Evolutionary conservation across 306 rosid species (phyloP).

Genomic region (Pterocarpus santalinus): DNA sequence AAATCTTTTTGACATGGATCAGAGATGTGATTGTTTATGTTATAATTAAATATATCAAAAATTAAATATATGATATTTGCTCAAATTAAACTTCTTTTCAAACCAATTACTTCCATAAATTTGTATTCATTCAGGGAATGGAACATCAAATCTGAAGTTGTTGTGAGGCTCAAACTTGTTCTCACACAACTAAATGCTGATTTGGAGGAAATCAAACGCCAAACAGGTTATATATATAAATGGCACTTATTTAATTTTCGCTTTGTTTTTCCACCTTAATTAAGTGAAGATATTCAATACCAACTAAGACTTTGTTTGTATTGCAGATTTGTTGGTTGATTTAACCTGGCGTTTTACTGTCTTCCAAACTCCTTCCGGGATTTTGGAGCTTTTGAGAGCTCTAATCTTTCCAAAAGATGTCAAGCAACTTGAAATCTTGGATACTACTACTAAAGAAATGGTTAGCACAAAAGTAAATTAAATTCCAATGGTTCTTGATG

Average conservation of each 20-base stretch:
- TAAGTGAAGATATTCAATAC: too few relatives aligned
- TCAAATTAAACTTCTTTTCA: too few relatives aligned
- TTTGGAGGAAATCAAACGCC: background rate
- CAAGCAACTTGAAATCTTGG: background rate
- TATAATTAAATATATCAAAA: too few relatives aligned
- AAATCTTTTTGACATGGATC: too few relatives aligned
- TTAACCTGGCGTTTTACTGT: background rate
- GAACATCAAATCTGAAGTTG: slow-evolving; percentile 18
- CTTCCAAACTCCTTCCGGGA: background rate
- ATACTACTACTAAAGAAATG: slow-evolving; percentile 42
- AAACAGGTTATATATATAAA: background rate
- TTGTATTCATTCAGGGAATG: background rate
- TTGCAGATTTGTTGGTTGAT: too few relatives aligned
- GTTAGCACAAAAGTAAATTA: slow-evolving; percentile 16
- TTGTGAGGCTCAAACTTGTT: background rate
- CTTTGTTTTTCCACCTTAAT: too few relatives aligned
- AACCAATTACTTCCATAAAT: too few relatives aligned
- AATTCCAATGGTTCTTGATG: too few relatives aligned
- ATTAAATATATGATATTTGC: too few relatives aligned
- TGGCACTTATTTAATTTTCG: too few relatives aligned
- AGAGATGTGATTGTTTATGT: too few relatives aligned
- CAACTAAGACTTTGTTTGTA: too few relatives aligned
- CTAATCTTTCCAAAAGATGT: background rate
- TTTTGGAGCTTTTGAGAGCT: slow-evolving; percentile 26
- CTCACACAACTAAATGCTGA: background rate